Conservation (phyloP, 2,329 filamentous ascomycete genomes). For the Thermomyces lanuginosus region DNA sequence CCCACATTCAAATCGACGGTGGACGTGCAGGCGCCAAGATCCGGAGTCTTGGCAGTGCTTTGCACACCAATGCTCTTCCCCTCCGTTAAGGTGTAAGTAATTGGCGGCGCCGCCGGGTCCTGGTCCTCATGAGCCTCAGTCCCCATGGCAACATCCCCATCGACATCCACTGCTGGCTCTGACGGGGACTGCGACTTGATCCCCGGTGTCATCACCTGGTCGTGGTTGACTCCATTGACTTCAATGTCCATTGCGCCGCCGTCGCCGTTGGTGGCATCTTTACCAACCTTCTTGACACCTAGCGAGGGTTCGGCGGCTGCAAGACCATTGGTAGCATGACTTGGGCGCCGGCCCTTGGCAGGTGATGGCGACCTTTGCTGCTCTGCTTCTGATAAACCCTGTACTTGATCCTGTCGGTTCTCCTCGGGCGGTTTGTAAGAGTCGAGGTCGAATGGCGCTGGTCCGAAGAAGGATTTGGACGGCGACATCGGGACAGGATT, state of each 20-base stretch:
- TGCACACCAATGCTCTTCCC: slow-evolving; percentile 33
- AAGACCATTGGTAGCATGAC: slow-evolving; percentile 21
- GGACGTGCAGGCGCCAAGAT: slow-evolving; percentile 29
- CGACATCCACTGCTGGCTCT: slow-evolving; percentile 23
- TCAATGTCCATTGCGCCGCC: slow-evolving; percentile 27
- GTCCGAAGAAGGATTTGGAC: slow-evolving; percentile 32
- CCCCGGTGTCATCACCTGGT: slow-evolving; percentile 12
- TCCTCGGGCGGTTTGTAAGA: slow-evolving; percentile 15
- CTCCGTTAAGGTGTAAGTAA: slow-evolving; percentile 26
- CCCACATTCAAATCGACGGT: slow-evolving; percentile 25
- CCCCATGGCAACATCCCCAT: slow-evolving; percentile 27
- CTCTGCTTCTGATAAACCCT: slow-evolving; percentile 14
- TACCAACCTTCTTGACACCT: slow-evolving; percentile 20
- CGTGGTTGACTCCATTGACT: slow-evolving; percentile 17
- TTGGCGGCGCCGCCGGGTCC: slow-evolving; percentile 17
- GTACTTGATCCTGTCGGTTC: slow-evolving; percentile 10
- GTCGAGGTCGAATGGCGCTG: slow-evolving; percentile 21
- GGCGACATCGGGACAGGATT: slow-evolving; percentile 20
- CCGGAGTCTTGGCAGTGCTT: slow-evolving; percentile 31
- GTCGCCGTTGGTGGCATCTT: slow-evolving; percentile 15
- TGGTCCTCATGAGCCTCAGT: slow-evolving; percentile 12
- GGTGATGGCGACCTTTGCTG: slow-evolving; percentile 11
- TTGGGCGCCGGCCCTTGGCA: slow-evolving; percentile 20
- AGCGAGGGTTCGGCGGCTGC: slow-evolving; percentile 14
- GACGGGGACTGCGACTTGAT: slow-evolving; percentile 11